Base-by-base conservation (phyloP, 2,329 filamentous ascomycete genomes). In the Talaromyces sp. region DNA sequence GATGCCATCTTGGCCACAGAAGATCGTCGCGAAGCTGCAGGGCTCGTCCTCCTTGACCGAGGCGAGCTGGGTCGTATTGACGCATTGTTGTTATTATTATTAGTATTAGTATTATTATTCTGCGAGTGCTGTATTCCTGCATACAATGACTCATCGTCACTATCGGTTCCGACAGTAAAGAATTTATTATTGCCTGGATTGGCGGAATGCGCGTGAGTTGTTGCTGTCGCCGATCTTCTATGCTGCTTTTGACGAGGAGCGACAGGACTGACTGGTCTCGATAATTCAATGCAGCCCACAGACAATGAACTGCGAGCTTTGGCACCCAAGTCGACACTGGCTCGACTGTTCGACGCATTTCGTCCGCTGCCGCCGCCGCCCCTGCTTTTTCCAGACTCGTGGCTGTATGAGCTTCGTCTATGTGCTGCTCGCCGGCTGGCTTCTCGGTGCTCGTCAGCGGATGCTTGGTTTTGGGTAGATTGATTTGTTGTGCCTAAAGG, bases 341-440 rank as follows among this genome's bases (percentile, higher is more conserved):
- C 55, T 43, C 53, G 62, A 7, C 55, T 62, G 11, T 41, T 58
- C 3, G 61, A 61, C 21, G 61, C 59, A 11, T 60, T 54, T 27
- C 54, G 59, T 17, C 48, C 27, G 14, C 31, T 11, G 3, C 32
- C 48, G 14, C 31, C 31, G 3, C 32, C 48, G n/a, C 12, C 29
- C 58, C 57, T 46, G 56, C 56, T 29, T 58, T 63, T 65, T 56
- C 66, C 56, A 53, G 69, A 27, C 43, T 74, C 71, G 27, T 70
- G 69, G 19, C 68, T 69, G 46, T 71, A 69, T 0, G 73, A 75
- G 51, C 71, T 70, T 27, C 66, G 60, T n/a, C 60, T 43, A 7
- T 35, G 46, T 21, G 54, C 62, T 52, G 51, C 21, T 3, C 14
- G 38, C 4, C 17, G 55, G 10, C 46, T 50, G 29, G 10, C 5